Percentiles rank a stretch among this genome's conserved stretches.
Evolutionary conservation across 2,329 filamentous ascomycete genomes (phyloP).

Genomic region (Coniella vitis): DNA sequence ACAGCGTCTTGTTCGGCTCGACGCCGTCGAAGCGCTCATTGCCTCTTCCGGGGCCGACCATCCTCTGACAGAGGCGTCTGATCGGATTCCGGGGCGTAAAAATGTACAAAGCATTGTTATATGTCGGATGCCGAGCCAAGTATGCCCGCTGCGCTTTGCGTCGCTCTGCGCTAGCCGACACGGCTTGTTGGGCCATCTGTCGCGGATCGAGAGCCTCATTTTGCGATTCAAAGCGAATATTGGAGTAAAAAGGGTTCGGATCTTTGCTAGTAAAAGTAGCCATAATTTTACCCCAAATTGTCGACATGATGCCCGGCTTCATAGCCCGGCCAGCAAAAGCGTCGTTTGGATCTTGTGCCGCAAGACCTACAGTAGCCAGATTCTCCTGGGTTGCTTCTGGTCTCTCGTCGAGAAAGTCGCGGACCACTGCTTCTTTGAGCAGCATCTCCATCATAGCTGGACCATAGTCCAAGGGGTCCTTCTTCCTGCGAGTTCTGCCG

Average conservation of each 20-base stretch:
- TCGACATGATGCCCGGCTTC: slow-evolving; percentile 52
- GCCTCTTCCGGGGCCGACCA: slow-evolving; percentile 88
- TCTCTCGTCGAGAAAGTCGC: slow-evolving; percentile 83
- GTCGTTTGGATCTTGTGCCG: slow-evolving; percentile 26
- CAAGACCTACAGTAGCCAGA: slow-evolving; percentile 28
- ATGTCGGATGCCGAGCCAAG: slow-evolving; percentile 75
- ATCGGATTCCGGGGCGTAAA: slow-evolving; percentile 74
- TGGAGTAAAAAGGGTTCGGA: slow-evolving; percentile 92
- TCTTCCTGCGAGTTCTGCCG: slow-evolving; percentile 51
- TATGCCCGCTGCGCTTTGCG: slow-evolving; percentile 90
- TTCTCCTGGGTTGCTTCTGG: slow-evolving; percentile 37
- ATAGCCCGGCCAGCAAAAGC: slow-evolving; percentile 32
- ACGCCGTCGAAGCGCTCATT: slow-evolving; percentile 82
- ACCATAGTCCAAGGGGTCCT: slow-evolving; percentile 86
- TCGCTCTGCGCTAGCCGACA: slow-evolving; percentile 72
- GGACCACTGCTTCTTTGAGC: slow-evolving; percentile 89
- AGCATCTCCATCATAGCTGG: slow-evolving; percentile 93
- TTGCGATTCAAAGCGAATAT: slow-evolving; percentile 57
- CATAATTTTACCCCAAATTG: slow-evolving; percentile 54
- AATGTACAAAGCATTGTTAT: slow-evolving; percentile 87
- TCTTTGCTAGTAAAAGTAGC: slow-evolving; percentile 57
- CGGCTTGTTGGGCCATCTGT: slow-evolving; percentile 84
- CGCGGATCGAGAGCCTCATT: slow-evolving; percentile 78
- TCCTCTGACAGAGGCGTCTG: slow-evolving; percentile 74
- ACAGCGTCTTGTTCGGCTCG: slow-evolving; percentile 79